Conservation (phyloP, 208 protist genomes). For the Tetramitus jugosus region DNA sequence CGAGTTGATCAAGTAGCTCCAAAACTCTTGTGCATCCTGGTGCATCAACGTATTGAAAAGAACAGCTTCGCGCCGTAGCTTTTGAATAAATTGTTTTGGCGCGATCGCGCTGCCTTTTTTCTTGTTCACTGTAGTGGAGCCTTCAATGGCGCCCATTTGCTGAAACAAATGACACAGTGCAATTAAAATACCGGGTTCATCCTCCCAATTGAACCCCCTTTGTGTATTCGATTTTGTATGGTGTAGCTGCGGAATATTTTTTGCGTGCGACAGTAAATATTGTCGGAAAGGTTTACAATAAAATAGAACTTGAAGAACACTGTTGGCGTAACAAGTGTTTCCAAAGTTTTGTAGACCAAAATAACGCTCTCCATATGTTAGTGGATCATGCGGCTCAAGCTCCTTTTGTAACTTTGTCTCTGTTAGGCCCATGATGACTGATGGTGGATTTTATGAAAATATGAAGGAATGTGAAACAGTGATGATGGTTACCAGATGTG, state of each 20-base stretch:
- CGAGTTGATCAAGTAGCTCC: neutral
- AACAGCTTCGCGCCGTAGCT: neutral
- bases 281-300: slow-evolving; percentile 9
- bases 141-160: too few species aligned
- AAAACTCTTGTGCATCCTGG: slow-evolving; percentile 22
- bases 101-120: neutral
- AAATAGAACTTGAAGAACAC: slow-evolving; percentile 8
- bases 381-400: too few species aligned
- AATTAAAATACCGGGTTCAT: neutral
- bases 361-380: too few species aligned
- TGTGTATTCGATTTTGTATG: neutral
- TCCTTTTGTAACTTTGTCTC: too few species aligned
- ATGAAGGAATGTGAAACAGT: too few species aligned
- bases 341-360: too few species aligned
- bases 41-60: slow-evolving; percentile 3
- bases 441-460: too few species aligned
- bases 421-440: too few species aligned
- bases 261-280: neutral
- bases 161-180: too few species aligned
- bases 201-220: neutral
- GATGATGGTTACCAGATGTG: too few species aligned
- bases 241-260: neutral
- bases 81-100: neutral
- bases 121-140: neutral
- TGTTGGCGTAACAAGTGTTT: slow-evolving; percentile 14